phyloP scores from a whole-genome alignment of 345 rosid species.

The Zanthoxylum bungeanum region DNA sequence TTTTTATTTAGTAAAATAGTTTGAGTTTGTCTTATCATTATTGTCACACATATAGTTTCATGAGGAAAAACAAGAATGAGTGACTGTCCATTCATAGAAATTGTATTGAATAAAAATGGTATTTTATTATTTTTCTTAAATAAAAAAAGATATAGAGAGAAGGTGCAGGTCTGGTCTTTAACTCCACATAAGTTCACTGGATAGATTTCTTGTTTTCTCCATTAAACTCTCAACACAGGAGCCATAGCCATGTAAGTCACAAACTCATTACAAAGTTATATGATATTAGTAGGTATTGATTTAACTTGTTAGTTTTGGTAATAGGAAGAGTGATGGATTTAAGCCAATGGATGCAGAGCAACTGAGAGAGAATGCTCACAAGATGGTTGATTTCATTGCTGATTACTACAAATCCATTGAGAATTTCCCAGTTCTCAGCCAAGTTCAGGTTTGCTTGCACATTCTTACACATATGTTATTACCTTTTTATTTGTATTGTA shows the following conservation, averaged over 20 bases:
- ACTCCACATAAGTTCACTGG: no score
- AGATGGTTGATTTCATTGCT: constrained; percentile 92
- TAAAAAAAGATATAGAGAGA: no score
- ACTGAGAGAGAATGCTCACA: constrained; percentile 65
- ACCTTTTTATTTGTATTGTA: background rate
- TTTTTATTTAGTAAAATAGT: no score
- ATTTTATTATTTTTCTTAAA: no score
- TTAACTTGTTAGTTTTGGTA: background rate
- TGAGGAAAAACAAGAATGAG: no score
- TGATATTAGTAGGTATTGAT: background rate
- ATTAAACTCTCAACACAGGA: background rate
- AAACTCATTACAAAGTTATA: background rate
- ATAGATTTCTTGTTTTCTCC: background rate
- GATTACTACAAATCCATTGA: constrained; percentile 85
- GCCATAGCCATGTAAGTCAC: constrained; percentile 4
- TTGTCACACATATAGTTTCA: no score
- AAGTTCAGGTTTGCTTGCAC: constrained; percentile 53
- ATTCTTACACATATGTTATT: background rate
- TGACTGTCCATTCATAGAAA: no score
- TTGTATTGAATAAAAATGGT: no score
- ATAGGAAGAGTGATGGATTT: constrained; percentile 26
- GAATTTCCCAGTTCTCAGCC: constrained; percentile 81
- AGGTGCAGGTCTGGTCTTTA: no score
- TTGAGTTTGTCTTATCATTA: no score
- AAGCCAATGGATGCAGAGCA: constrained; percentile 77